A percentile compares a stretch with the other conserved stretches of the same genome.
These are phyloP conservation scores for Neotropicomus parvogracilis DNA, from an alignment of 1,284 basidiomycete genomes.

Conservation along the genomic window DNA sequence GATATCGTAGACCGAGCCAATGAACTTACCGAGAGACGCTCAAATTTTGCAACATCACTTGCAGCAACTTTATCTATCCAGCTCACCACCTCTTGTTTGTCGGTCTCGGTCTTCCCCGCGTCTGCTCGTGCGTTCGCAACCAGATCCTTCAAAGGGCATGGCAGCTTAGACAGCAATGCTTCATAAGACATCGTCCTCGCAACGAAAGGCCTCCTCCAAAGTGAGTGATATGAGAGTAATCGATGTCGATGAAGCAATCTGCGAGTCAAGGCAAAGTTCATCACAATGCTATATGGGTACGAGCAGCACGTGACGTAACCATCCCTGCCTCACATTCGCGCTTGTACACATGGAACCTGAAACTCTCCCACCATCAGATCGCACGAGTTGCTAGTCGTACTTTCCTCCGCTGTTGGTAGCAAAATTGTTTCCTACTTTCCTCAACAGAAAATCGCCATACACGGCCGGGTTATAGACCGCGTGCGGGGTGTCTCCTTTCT, in stretches of 20 bases:
- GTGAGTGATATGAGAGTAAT: constrained; percentile 10
- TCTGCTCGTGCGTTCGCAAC: constrained; percentile 46
- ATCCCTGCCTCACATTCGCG: too few relatives aligned
- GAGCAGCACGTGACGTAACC: constrained; percentile 24
- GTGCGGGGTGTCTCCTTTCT: constrained; percentile 15
- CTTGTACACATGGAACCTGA: too few relatives aligned
- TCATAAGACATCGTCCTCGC: constrained; percentile 56
- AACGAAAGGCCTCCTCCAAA: constrained; percentile 13
- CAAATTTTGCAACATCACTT: constrained; percentile 47
- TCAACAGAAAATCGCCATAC: constrained; percentile 72
- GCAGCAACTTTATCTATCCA: constrained; percentile 68
- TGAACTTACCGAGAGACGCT: constrained; percentile 47
- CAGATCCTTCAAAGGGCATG: constrained; percentile 55
- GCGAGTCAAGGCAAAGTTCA: constrained; percentile 20
- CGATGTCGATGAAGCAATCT: constrained; percentile 25
- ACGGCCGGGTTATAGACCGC: constrained; percentile 46
- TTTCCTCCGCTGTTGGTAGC: constrained; percentile 40
- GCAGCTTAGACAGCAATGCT: constrained; percentile 48
- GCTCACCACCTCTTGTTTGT: constrained; percentile 56
- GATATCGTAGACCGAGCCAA: not conserved
- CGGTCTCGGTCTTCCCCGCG: constrained; percentile 57
- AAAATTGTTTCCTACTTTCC: constrained; percentile 74
- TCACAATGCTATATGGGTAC: constrained; percentile 2
- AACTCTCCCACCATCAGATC: not conserved
- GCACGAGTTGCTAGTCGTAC: constrained; percentile 32